Percentiles rank a stretch among this genome's conserved stretches.
These are phyloP conservation scores for Kodamaea jinghongensis DNA, from an alignment of 805 yeast genomes.

Conservation along the genomic window DNA sequence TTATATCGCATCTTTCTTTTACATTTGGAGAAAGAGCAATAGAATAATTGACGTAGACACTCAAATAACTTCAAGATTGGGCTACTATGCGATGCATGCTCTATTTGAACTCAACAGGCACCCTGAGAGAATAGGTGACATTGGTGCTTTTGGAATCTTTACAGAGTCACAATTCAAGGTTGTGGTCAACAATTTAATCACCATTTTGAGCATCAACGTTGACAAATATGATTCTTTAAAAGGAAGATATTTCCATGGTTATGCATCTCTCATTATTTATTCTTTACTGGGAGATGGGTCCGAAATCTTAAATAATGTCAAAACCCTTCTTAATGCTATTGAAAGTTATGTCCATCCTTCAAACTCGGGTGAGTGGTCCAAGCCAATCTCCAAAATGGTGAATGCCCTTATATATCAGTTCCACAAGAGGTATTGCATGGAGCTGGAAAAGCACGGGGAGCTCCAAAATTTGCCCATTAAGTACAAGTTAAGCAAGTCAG, in stretches of 20 bases:
- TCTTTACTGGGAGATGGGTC: conserved; percentile 55
- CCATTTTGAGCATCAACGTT: conserved; percentile 45
- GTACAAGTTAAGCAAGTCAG: conserved; percentile 34
- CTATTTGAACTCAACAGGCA: conserved; percentile 29
- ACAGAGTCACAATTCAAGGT: conserved; percentile 58
- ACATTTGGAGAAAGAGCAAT: conserved; percentile 64
- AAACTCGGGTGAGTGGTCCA: conserved; percentile 86
- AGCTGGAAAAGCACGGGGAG: conserved; percentile 35
- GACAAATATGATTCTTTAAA: conserved; percentile 46
- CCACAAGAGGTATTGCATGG: conserved; percentile 56
- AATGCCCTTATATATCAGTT: conserved; percentile 56
- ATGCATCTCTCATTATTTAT: conserved; percentile 49
- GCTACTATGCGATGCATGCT: conserved; percentile 54
- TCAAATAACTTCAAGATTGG: conserved; percentile 61
- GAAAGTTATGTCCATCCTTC: conserved; percentile 91
- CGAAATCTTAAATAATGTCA: conserved; percentile 52
- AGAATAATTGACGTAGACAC: conserved; percentile 54
- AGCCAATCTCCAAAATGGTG: conserved; percentile 63
- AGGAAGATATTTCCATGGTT: conserved; percentile 42
- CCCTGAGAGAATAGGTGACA: conserved; percentile 15
- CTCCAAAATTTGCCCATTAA: conserved; percentile 25
- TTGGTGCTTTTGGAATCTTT: conserved; percentile 62
- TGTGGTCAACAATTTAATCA: conserved; percentile 53
- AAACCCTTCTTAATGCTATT: conserved; percentile 60
- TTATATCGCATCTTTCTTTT: conserved; percentile 65